phyloP scores from a whole-genome alignment of 768 basidiomycete species.

The Phanerochaete sordida region DNA sequence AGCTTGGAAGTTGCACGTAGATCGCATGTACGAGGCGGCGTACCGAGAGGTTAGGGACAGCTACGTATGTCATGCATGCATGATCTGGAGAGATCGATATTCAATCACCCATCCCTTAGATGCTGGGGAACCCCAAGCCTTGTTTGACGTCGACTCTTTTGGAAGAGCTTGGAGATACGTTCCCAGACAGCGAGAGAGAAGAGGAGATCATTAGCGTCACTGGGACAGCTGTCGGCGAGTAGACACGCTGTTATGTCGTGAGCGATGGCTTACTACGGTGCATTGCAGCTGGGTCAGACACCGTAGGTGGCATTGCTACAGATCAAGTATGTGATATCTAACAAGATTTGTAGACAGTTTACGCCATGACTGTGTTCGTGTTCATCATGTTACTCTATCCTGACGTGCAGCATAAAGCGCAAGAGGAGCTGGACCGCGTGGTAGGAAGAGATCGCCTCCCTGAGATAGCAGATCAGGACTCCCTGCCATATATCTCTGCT shows the following conservation, averaged over 20 bases:
- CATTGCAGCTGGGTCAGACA: not conserved
- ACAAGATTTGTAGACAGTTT: not conserved
- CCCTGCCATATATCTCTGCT: conserved; percentile 5
- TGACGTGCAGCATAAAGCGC: conserved; percentile 1
- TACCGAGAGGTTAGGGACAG: conserved; percentile 11
- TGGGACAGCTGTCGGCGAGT: not conserved
- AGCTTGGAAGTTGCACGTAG: conserved; percentile 1
- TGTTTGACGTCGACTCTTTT: not conserved
- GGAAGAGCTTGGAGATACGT: not conserved
- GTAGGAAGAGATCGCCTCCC: conserved; percentile 1
- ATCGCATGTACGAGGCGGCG: conserved; percentile 7
- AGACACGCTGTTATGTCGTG: too few relatives aligned
- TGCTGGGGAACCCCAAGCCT: not conserved
- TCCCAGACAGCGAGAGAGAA: not conserved
- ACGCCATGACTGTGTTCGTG: not conserved
- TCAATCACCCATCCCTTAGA: too few relatives aligned
- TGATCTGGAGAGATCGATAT: too few relatives aligned
- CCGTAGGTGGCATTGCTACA: not conserved
- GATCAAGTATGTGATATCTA: not conserved
- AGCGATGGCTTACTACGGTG: too few relatives aligned
- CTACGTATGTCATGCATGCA: not conserved
- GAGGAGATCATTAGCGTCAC: not conserved
- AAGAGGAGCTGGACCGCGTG: conserved; percentile 1
- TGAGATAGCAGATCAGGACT: not conserved
- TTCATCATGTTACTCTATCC: not conserved